Conservation (phyloP, 2,329 filamentous ascomycete species). For the Chrysoporthe deuterocubensis region DNA sequence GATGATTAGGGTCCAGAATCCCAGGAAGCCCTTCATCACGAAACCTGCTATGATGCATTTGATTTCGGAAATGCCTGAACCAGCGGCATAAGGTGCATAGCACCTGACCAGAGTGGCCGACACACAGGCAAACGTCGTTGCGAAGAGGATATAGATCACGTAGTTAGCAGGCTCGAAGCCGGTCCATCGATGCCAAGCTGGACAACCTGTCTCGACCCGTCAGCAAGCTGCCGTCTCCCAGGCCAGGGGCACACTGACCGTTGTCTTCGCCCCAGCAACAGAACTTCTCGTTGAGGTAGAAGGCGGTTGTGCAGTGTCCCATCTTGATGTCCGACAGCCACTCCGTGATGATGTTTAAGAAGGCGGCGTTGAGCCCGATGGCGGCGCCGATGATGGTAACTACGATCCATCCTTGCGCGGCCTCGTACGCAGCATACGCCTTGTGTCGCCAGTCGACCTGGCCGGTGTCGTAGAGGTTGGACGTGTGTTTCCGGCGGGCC, state of each 20-base stretch:
- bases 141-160: constrained; percentile 83
- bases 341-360: constrained; percentile 94
- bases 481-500: constrained; percentile 72
- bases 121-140: constrained; percentile 79
- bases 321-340: constrained; percentile 96
- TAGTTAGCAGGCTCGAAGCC: constrained; percentile 80
- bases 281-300: constrained; percentile 96
- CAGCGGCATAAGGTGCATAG: constrained; percentile 94
- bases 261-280: constrained; percentile 97
- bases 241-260: constrained; percentile 51
- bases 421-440: constrained; percentile 87
- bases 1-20: constrained; percentile 88
- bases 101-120: constrained; percentile 84
- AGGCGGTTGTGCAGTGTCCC: constrained; percentile 93
- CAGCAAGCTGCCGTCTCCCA: neutral
- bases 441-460: constrained; percentile 78
- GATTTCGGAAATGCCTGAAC: constrained; percentile 97
- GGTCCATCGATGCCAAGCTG: constrained; percentile 90
- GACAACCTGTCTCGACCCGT: constrained; percentile 64
- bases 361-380: constrained; percentile 90
- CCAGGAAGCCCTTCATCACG: constrained; percentile 98
- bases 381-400: constrained; percentile 90
- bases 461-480: constrained; percentile 72
- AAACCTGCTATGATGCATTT: constrained; percentile 99
- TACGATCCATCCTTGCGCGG: constrained; percentile 97